A percentile compares a stretch with the other conserved stretches of the same genome.
Conservation (phyloP, 805 yeast genomes). For the Ascoidea asiatica region DNA sequence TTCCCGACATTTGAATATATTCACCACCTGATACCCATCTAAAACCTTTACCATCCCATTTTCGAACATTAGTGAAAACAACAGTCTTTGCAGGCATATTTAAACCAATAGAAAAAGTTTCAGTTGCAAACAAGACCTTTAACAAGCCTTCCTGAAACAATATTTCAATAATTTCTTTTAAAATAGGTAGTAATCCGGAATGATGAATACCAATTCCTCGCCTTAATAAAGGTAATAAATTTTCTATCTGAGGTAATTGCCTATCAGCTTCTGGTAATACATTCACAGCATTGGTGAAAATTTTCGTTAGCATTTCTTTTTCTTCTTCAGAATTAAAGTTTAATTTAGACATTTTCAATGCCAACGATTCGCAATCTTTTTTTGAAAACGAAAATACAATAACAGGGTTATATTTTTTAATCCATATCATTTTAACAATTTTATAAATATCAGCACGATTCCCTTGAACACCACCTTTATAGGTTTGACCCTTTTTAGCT, state of each 20-base stretch:
- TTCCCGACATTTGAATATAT: slow-evolving; percentile 98
- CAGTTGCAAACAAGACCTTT: slow-evolving; percentile 93
- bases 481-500: slow-evolving; percentile 59
- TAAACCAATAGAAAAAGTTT: slow-evolving; percentile 94
- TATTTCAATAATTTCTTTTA: slow-evolving; percentile 91
- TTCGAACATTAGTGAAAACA: slow-evolving; percentile 92
- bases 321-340: slow-evolving; percentile 93
- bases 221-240: slow-evolving; percentile 73
- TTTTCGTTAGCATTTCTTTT: slow-evolving; percentile 79
- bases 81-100: slow-evolving; percentile 99
- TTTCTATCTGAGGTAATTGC: slow-evolving; percentile 88
- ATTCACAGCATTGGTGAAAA: slow-evolving; percentile 80
- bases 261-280: slow-evolving; percentile 82
- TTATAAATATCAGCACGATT: slow-evolving; percentile 80
- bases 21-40: slow-evolving; percentile 99
- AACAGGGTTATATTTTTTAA: slow-evolving; percentile 92
- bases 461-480: slow-evolving; percentile 75
- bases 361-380: slow-evolving; percentile 90
- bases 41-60: slow-evolving; percentile 96
- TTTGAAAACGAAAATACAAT: slow-evolving; percentile 97
- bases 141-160: slow-evolving; percentile 92
- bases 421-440: slow-evolving; percentile 96
- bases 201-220: slow-evolving; percentile 99
- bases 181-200: slow-evolving; percentile 85
- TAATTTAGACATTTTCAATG: slow-evolving; percentile 87